Evolutionary conservation across 441 rosid species (phyloP), one percentile per base, ranked within the genome.

Genomic region (Croton setiger): DNA sequence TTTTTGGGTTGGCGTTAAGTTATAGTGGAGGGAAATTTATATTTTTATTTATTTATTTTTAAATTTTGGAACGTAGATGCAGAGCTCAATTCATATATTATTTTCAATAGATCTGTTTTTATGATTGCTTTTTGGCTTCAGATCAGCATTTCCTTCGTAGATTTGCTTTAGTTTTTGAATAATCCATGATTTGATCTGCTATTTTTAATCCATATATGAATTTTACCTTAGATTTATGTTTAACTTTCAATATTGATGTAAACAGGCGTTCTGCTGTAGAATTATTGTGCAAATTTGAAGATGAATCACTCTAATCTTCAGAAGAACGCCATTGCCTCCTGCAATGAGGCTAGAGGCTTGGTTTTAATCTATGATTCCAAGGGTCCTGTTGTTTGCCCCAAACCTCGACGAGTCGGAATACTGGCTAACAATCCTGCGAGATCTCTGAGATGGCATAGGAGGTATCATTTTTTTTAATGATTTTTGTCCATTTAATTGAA

Each of bases 351-450:
- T 70, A 74, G 82, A 68, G 87, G 88, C 64, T 77, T 75, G 72
- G 63, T 75, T 45, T 71, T 86, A 2, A 66, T 80, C 15, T 67
- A 58, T 56, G 90, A 82, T 59, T 80, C 70, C 55, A 87, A 73
- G 78, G 90, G 80, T 67, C 79, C 76, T 21, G 84, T 92, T 39
- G 80, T 86, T 68, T 93, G 97, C 73, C 98, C 98, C 14, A 90
- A 83, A 83, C 98, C 98, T 2, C 85, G 88, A 5, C 88, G 96
- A 43, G 82, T 86, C 62, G 89, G 91, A 55, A 70, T 80, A 61
- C 75, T 83, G 37, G 74, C 84, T 17, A 80, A 75, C 77, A 84
- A 74, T 76, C 70, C 77, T 3, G 71, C 60, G 58, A 77, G 84
- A 58, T 84, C 95, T 21, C 74, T 88, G 37, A 81, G 90, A 77